phyloP scores from a whole-genome alignment of 805 yeast genomes.

The Metschnikowia rubicola region DNA sequence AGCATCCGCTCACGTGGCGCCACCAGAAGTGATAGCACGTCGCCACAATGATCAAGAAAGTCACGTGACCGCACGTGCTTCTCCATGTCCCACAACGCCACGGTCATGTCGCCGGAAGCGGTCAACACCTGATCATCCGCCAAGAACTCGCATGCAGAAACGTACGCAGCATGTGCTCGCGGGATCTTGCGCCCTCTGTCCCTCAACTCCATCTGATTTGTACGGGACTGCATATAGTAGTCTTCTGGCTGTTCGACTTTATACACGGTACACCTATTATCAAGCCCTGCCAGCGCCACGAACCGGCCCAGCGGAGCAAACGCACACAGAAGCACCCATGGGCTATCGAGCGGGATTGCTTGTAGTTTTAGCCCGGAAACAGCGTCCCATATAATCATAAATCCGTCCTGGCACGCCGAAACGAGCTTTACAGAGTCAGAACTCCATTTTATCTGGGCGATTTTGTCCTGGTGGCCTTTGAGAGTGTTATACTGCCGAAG shows the following conservation, averaged over 20 bases:
- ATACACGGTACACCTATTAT: constrained; percentile 73
- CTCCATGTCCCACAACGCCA: constrained; percentile 74
- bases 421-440: constrained; percentile 55
- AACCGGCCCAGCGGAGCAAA: constrained; percentile 61
- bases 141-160: constrained; percentile 71
- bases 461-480: constrained; percentile 70
- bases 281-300: constrained; percentile 81
- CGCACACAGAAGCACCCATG: constrained; percentile 77
- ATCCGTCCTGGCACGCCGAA: constrained; percentile 85
- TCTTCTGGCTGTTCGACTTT: constrained; percentile 21
- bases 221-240: not conserved
- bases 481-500: constrained; percentile 38
- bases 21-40: constrained; percentile 51
- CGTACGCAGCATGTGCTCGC: constrained; percentile 77
- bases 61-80: constrained; percentile 52
- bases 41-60: constrained; percentile 68
- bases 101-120: constrained; percentile 79
- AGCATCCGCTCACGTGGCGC: constrained; percentile 7
- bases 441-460: constrained; percentile 68
- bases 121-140: constrained; percentile 57
- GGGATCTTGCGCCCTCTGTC: constrained; percentile 10
- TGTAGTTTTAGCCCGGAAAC: constrained; percentile 65
- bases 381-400: constrained; percentile 79
- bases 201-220: constrained; percentile 11
- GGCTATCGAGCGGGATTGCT: constrained; percentile 69